Base-by-base conservation (phyloP, 2,329 filamentous ascomycete genomes). In the Pseudonectria foliicola region DNA sequence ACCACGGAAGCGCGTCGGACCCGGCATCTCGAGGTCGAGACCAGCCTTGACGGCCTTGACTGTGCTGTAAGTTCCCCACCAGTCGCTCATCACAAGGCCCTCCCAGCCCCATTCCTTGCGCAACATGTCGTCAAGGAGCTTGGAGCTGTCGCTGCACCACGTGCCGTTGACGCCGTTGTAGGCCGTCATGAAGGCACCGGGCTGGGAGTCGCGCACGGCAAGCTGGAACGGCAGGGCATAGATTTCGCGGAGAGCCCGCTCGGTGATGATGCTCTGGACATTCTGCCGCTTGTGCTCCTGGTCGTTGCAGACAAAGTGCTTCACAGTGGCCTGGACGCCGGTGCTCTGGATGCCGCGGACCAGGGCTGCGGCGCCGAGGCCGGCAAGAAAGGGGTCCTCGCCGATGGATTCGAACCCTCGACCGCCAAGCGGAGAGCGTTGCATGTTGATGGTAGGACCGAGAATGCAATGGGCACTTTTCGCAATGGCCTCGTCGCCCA, bases 401-500 rank as follows among this genome's bases (percentile, higher is more conserved):
- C 70, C 63, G 32, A 77, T 64, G 7, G 71, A 76, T 56, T 78
- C 74, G 43, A 78, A 78, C 25, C 73, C 74, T 33, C 74, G 67
- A 8, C 75, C 74, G 15, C 74, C 74, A 3, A 77, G 63, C n/a
- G 73, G 75, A 5, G 68, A 71, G 31, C 75, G 66, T 48, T 77
- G 72, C 64, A 77, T 77, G 52, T 78, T 77, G 50, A 80, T 75
- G 14, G 76, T 80, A 4, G 77, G 77, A 0, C 76, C 76, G 1
- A 80, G 63, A 38, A 76, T 71, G 14, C 64, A 66, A 50, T 78
- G 73, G 3, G 71, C 74, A 25, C 71, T 72, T 54, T 78, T 77
- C 1, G 67, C 65, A 31, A 70, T 66, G 26, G 71, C 66, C 45
- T 77, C 73, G 29, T 67, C 61, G 4, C 66, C 72, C 62, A 77